phyloP scores from a whole-genome alignment of 306 rosid species.

The Vigna mungo region DNA sequence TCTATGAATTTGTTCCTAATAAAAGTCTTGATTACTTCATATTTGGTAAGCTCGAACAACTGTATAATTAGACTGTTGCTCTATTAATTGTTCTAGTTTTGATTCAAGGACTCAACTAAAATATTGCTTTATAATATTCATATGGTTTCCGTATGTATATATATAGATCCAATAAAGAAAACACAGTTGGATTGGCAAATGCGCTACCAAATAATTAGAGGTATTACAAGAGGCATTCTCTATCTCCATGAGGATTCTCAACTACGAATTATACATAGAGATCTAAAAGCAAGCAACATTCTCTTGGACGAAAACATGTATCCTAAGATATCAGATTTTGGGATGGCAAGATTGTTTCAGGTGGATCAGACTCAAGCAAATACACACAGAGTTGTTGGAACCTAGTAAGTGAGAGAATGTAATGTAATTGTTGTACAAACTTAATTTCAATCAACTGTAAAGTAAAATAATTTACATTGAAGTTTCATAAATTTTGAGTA shows the following conservation, averaged over 20 bases:
- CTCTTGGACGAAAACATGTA: neutral
- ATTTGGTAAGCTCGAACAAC: conserved; percentile 46
- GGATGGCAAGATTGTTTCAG: neutral
- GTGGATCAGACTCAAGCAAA: neutral
- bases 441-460: neutral
- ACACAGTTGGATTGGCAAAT: neutral
- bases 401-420: neutral
- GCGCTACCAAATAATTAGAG: neutral
- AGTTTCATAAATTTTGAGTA: neutral
- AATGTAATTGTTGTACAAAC: neutral
- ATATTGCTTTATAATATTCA: conserved; percentile 4
- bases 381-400: conserved; percentile 1
- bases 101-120: neutral
- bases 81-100: neutral
- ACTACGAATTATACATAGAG: neutral
- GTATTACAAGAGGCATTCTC: neutral
- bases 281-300: neutral
- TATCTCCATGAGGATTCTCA: neutral
- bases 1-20: conserved; percentile 63
- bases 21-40: conserved; percentile 58
- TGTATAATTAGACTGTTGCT: neutral
- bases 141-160: neutral
- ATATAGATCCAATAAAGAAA: conserved; percentile 7
- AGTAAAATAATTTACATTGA: neutral
- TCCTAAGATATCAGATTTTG: conserved; percentile 21